These are phyloP conservation scores for Rhodotorula glutinis DNA, from an alignment of 1,284 basidiomycete genomes.

Conservation along the genomic window DNA sequence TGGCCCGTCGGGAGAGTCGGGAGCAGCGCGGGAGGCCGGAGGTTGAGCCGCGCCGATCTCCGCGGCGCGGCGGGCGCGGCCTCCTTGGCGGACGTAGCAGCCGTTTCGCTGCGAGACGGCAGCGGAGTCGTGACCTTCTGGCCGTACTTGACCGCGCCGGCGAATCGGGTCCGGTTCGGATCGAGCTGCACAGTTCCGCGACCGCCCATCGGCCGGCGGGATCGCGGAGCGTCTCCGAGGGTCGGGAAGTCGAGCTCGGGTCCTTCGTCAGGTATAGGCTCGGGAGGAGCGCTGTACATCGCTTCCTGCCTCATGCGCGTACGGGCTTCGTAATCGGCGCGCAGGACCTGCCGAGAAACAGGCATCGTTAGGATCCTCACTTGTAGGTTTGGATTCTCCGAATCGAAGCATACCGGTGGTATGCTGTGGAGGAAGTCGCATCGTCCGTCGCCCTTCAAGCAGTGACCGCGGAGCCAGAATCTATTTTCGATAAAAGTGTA, in stretches of 20 bases:
- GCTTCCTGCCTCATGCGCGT: slow-evolving; percentile 11
- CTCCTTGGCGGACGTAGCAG: slow-evolving; percentile 41
- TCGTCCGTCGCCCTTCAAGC: slow-evolving; percentile 78
- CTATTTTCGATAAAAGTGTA: slow-evolving; percentile 65
- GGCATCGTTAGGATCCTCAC: background rate
- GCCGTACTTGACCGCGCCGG: slow-evolving; percentile 66
- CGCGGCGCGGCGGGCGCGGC: slow-evolving; percentile 58
- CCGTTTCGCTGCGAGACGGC: slow-evolving; percentile 13
- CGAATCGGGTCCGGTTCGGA: slow-evolving; percentile 76
- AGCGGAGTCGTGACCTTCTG: slow-evolving; percentile 19
- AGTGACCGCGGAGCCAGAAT: slow-evolving; percentile 96
- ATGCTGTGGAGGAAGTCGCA: slow-evolving; percentile 42
- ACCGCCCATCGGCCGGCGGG: slow-evolving; percentile 52
- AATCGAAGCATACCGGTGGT: slow-evolving; percentile 13
- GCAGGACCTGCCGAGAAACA: slow-evolving; percentile 33
- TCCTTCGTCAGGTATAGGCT: slow-evolving; percentile 22
- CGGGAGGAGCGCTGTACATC: slow-evolving; percentile 11
- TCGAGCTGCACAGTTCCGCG: slow-evolving; percentile 55
- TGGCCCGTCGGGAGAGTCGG: slow-evolving; percentile 85
- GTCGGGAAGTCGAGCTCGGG: slow-evolving; percentile 71
- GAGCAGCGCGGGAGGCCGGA: slow-evolving; percentile 75
- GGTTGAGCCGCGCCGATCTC: slow-evolving; percentile 77
- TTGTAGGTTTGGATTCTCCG: no score
- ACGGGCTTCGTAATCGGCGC: slow-evolving; percentile 35
- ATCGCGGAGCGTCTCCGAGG: slow-evolving; percentile 53